phyloP scores from a whole-genome alignment of 768 basidiomycete species.

The Paxillus involutus region DNA sequence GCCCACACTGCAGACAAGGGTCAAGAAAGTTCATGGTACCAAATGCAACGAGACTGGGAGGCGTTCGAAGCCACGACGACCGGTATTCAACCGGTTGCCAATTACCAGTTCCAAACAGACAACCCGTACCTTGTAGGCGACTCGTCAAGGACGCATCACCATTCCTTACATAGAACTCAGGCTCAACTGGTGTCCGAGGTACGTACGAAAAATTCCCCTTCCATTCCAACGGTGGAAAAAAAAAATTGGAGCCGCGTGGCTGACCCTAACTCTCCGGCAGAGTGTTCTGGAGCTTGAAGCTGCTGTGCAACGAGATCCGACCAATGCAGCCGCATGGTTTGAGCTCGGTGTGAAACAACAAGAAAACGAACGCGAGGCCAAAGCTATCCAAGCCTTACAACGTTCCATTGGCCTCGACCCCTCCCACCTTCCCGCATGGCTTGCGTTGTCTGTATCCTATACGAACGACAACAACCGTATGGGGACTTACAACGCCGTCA shows the following conservation, averaged over 20 bases:
- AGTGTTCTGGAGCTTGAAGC: slow-evolving; percentile 89
- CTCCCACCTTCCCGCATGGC: slow-evolving; percentile 74
- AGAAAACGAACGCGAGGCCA: slow-evolving; percentile 92
- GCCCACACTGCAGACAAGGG: slow-evolving; percentile 14
- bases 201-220: slow-evolving; percentile 13
- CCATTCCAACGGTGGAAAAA: slow-evolving; percentile 6
- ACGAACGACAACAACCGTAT: slow-evolving; percentile 84
- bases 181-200: slow-evolving; percentile 40
- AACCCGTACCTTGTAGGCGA: slow-evolving; percentile 79
- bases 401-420: slow-evolving; percentile 84
- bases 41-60: slow-evolving; percentile 79
- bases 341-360: slow-evolving; percentile 96
- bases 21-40: slow-evolving; percentile 52
- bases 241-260: slow-evolving; percentile 7
- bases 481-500: slow-evolving; percentile 77
- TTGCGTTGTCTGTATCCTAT: slow-evolving; percentile 86
- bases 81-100: slow-evolving; percentile 55
- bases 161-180: slow-evolving; percentile 34
- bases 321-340: slow-evolving; percentile 78
- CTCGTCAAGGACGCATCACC: slow-evolving; percentile 49
- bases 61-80: slow-evolving; percentile 70
- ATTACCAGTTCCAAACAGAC: slow-evolving; percentile 72
- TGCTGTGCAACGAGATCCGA: slow-evolving; percentile 74
- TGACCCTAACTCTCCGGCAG: slow-evolving; percentile 41
- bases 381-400: slow-evolving; percentile 82